A percentile compares a stretch with the other conserved stretches of the same genome.
Conservation (phyloP, 768 basidiomycete species). For the Agrocybe praecox region DNA sequence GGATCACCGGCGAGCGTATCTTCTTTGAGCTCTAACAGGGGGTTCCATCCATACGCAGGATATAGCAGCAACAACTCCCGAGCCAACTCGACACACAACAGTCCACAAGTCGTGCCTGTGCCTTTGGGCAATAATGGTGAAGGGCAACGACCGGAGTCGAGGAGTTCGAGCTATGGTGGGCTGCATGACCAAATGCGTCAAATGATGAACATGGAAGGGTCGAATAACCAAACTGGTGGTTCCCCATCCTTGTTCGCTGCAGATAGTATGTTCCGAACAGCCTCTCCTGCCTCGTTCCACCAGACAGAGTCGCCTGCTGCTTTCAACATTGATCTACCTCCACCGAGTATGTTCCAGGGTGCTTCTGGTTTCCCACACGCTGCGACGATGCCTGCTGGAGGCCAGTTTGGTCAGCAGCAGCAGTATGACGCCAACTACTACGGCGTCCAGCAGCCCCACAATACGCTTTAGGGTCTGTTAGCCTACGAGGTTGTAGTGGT, state of each 20-base stretch:
- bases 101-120: constrained; percentile 43
- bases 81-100: constrained; percentile 44
- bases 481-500: too few relatives aligned
- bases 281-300: constrained; percentile 41
- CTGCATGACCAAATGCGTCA: constrained; percentile 48
- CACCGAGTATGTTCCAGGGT: constrained; percentile 18
- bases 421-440: constrained; percentile 23
- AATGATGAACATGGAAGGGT: constrained; percentile 36
- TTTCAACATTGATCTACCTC: constrained; percentile 39
- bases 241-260: constrained; percentile 19
- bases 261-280: constrained; percentile 40
- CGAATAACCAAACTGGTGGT: neutral
- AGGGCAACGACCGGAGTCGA: constrained; percentile 35
- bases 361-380: constrained; percentile 5
- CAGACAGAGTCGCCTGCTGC: constrained; percentile 41
- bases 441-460: constrained; percentile 21
- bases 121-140: constrained; percentile 29
- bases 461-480: constrained; percentile 21
- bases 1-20: constrained; percentile 35
- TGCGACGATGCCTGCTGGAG: neutral
- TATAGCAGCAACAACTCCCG: constrained; percentile 39
- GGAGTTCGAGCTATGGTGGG: constrained; percentile 40
- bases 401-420: constrained; percentile 7
- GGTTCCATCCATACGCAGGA: constrained; percentile 61
- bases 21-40: constrained; percentile 38